phyloP scores from a whole-genome alignment of 768 basidiomycete species.

The Neoboletus magnificus region DNA sequence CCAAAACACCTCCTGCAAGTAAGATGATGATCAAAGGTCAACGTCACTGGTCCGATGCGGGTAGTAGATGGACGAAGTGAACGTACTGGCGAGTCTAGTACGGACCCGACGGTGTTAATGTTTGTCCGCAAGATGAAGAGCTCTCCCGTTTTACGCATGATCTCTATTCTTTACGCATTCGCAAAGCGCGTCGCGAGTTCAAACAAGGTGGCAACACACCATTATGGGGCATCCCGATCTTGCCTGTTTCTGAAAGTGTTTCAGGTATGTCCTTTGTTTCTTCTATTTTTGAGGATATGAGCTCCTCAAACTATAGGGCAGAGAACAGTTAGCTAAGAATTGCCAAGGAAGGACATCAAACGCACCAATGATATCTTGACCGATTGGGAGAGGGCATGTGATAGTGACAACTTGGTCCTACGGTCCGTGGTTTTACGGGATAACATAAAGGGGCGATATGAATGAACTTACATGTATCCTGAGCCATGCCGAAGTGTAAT shows the following conservation, averaged over 20 bases:
- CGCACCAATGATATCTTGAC: slow-evolving; percentile 91
- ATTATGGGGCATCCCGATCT: slow-evolving; percentile 87
- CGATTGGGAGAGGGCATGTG: slow-evolving; percentile 93
- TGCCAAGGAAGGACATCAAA: slow-evolving; percentile 5
- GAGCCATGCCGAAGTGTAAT: slow-evolving; percentile 93
- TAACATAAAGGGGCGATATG: slow-evolving; percentile 6
- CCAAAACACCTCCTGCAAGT: slow-evolving; percentile 86
- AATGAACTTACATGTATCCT: slow-evolving; percentile 77
- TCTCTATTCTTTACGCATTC: slow-evolving; percentile 50
- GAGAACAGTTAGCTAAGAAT: not conserved
- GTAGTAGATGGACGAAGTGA: not conserved
- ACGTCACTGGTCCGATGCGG: not conserved
- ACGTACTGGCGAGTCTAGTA: slow-evolving; percentile 91
- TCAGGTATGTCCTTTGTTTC: slow-evolving; percentile 97
- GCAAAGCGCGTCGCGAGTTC: slow-evolving; percentile 5
- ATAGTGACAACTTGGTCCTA: slow-evolving; percentile 94
- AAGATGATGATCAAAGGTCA: not conserved
- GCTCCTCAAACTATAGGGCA: slow-evolving; percentile 79
- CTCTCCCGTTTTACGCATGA: slow-evolving; percentile 97
- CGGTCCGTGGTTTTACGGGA: slow-evolving; percentile 5
- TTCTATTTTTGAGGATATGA: slow-evolving; percentile 90
- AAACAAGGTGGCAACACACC: slow-evolving; percentile 37
- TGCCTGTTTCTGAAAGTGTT: slow-evolving; percentile 88
- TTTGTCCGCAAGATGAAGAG: slow-evolving; percentile 91
- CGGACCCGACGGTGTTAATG: slow-evolving; percentile 93